phyloP scores from a whole-genome alignment of 371 early-diverging fungal genomes.

The Haplosporangium sp. region DNA sequence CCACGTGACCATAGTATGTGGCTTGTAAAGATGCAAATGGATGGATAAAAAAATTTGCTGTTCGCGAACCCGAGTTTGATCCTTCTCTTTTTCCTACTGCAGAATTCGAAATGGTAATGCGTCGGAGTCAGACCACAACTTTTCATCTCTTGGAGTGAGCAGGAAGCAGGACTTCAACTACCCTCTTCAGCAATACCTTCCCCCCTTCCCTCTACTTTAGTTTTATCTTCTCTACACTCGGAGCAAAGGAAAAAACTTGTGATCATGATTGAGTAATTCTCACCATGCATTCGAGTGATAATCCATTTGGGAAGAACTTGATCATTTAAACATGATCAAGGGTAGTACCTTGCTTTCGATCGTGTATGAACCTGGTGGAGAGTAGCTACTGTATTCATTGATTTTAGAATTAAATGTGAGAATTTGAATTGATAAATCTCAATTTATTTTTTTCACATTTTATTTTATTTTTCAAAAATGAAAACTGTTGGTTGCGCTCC shows the following conservation, averaged over 20 bases:
- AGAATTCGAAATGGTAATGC: conserved; percentile 51
- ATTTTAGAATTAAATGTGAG: neutral
- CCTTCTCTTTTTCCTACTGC: conserved; percentile 33
- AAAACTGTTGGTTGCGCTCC: conserved; percentile 14
- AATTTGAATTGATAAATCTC: neutral
- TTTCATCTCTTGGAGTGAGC: conserved; percentile 4
- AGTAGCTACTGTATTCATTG: neutral
- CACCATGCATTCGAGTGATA: neutral
- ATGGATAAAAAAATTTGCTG: conserved; percentile 34
- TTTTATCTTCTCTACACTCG: neutral
- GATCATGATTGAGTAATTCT: too few relatives aligned
- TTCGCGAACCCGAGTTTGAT: conserved; percentile 11
- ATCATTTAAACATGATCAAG: neutral
- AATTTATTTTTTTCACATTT: neutral
- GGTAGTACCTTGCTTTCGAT: neutral
- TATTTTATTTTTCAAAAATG: conserved; percentile 6
- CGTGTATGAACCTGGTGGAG: conserved; percentile 38
- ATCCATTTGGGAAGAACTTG: conserved; percentile 1
- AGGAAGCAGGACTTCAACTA: conserved; percentile 16
- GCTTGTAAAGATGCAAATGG: conserved; percentile 11
- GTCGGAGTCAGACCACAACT: neutral
- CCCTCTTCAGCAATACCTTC: neutral
- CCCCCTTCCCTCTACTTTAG: neutral
- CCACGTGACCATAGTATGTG: neutral
- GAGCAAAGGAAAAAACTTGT: neutral